A percentile compares a stretch with the other conserved stretches of the same genome.
These are phyloP conservation scores for Pochonia chlamydosporia DNA, from an alignment of 2,329 filamentous ascomycete genomes.

Conservation along the genomic window DNA sequence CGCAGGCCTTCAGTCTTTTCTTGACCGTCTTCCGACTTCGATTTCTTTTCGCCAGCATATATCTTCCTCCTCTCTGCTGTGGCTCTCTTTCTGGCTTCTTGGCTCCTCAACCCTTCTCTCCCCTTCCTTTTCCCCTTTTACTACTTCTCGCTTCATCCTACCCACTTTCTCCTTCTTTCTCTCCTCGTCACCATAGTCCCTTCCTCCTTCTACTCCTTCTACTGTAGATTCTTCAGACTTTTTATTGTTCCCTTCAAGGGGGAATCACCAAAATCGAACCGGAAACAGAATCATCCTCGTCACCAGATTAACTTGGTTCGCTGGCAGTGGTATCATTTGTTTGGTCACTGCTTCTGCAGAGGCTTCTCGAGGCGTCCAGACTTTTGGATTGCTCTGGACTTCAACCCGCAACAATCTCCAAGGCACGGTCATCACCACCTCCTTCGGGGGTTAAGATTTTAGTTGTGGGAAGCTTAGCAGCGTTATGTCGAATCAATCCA, in stretches of 20 bases:
- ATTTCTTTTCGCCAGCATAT: too few relatives aligned
- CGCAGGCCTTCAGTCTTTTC: neutral
- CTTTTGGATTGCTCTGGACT: neutral
- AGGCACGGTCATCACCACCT: neutral
- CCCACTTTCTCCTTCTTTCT: neutral
- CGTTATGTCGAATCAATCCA: constrained; percentile 21
- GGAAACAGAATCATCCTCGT: neutral
- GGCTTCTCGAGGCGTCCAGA: neutral
- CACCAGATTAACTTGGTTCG: neutral
- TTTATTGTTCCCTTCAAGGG: neutral
- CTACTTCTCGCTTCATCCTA: neutral
- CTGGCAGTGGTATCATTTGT: constrained; percentile 4
- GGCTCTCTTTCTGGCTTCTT: too few relatives aligned
- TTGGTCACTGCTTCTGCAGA: constrained; percentile 4
- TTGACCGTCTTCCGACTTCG: neutral
- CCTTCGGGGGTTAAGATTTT: neutral
- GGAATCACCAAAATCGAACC: neutral
- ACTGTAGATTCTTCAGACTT: too few relatives aligned
- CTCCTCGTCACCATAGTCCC: too few relatives aligned
- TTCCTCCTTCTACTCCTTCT: neutral
- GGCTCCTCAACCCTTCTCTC: too few relatives aligned
- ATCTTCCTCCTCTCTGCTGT: too few relatives aligned
- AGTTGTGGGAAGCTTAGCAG: neutral
- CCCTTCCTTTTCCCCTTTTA: constrained; percentile 3
- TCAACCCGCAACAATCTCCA: neutral